Evolutionary conservation across 208 protist genomes (phyloP).

Genomic region (Zelonia costaricensis): DNA sequence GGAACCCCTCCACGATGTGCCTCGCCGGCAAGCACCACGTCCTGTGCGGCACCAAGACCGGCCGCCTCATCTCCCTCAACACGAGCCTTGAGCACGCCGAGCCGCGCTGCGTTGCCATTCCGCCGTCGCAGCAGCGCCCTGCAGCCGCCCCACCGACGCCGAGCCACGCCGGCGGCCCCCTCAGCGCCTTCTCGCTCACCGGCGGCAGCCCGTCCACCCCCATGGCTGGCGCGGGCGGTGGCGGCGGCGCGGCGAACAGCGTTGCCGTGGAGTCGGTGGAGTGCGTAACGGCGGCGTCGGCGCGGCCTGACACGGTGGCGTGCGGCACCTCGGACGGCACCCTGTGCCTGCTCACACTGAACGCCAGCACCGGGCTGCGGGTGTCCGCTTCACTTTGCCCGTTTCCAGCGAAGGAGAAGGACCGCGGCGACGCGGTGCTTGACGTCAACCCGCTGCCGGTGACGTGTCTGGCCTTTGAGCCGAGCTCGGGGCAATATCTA

Average conservation of each 20-base stretch:
- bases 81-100: slow-evolving; percentile 57
- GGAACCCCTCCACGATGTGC: slow-evolving; percentile 65
- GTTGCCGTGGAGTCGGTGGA: slow-evolving; percentile 55
- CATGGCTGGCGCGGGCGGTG: background rate
- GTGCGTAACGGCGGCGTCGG: slow-evolving; percentile 56
- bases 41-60: slow-evolving; percentile 72
- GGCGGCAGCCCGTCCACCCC: background rate
- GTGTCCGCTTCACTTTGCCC: slow-evolving; percentile 49
- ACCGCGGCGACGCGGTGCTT: slow-evolving; percentile 24
- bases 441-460: slow-evolving; percentile 46
- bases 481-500: slow-evolving; percentile 62
- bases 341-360: slow-evolving; percentile 62
- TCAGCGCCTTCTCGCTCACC: background rate
- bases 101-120: slow-evolving; percentile 38
- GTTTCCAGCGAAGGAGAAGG: slow-evolving; percentile 46
- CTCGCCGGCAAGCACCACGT: slow-evolving; percentile 83
- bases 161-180: background rate
- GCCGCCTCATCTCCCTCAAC: slow-evolving; percentile 78
- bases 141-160: slow-evolving; percentile 19
- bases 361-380: slow-evolving; percentile 64
- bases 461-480: slow-evolving; percentile 68
- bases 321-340: slow-evolving; percentile 75
- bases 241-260: slow-evolving; percentile 1
- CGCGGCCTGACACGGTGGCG: slow-evolving; percentile 72
- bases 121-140: slow-evolving; percentile 27